phyloP scores from a whole-genome alignment of 768 basidiomycete species.

The Trametopsis cervina region DNA sequence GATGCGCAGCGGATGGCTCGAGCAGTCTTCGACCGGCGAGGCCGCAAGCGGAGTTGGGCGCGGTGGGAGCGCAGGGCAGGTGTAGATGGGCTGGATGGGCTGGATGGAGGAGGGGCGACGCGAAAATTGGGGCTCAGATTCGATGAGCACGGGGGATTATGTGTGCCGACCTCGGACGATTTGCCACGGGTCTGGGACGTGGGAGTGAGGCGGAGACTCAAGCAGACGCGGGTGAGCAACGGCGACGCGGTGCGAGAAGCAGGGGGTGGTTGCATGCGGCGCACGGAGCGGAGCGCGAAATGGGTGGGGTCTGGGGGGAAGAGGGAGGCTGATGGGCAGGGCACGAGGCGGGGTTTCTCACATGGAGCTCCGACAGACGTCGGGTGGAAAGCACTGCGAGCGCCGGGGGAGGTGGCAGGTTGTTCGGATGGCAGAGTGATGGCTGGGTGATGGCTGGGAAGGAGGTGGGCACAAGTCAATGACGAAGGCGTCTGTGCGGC shows the following conservation, averaged over 20 bases:
- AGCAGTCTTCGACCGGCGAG: no score
- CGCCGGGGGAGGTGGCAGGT: no score
- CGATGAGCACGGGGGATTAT: background rate
- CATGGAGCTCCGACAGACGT: background rate
- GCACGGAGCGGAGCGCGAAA: background rate
- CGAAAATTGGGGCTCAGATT: background rate
- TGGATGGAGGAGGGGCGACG: background rate
- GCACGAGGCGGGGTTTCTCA: background rate
- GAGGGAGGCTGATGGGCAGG: background rate
- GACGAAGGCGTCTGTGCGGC: no score
- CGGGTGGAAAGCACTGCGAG: no score
- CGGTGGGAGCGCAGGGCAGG: background rate
- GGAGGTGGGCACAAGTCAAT: no score
- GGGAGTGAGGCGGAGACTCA: background rate
- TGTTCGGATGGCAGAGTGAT: no score
- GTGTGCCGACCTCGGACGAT: no score
- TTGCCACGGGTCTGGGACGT: no score
- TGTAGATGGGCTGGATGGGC: background rate
- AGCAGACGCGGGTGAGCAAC: no score
- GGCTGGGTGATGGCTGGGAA: no score
- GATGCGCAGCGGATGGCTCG: no score
- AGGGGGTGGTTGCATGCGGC: background rate
- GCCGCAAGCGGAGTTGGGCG: background rate
- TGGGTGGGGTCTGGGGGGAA: no score
- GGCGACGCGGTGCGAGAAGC: background rate